phyloP scores from a whole-genome alignment of 768 basidiomycete genomes.

The Russula griseocarnosa region DNA sequence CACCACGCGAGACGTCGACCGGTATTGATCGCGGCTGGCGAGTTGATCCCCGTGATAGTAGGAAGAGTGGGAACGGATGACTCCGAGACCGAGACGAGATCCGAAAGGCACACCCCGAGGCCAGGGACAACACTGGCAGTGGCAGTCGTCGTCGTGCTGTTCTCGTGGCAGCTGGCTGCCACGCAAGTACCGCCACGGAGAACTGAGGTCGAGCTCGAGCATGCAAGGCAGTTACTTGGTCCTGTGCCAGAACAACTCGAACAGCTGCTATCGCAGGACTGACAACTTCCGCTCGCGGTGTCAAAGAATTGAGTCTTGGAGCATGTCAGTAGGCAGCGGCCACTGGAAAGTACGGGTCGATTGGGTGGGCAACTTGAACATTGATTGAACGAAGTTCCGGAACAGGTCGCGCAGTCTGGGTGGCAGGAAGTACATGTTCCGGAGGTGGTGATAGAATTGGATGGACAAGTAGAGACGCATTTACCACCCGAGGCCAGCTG shows the following conservation, averaged over 20 bases:
- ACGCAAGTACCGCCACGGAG: slow-evolving; percentile 64
- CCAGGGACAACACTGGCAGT: slow-evolving; percentile 49
- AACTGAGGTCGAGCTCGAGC: slow-evolving; percentile 58
- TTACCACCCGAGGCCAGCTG: slow-evolving; percentile 67
- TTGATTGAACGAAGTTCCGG: slow-evolving; percentile 72
- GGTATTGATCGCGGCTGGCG: slow-evolving; percentile 41
- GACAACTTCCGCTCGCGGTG: slow-evolving; percentile 55
- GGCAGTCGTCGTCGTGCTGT: slow-evolving; percentile 40
- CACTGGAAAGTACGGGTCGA: slow-evolving; percentile 68
- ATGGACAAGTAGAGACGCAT: slow-evolving; percentile 73
- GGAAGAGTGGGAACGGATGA: slow-evolving; percentile 45
- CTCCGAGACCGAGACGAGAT: slow-evolving; percentile 54
- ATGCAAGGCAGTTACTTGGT: slow-evolving; percentile 65
- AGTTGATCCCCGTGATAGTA: slow-evolving; percentile 51
- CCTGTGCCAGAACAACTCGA: slow-evolving; percentile 73
- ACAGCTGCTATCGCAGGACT: slow-evolving; percentile 71
- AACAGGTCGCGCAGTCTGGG: slow-evolving; percentile 81
- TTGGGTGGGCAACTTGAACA: slow-evolving; percentile 66
- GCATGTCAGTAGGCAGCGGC: slow-evolving; percentile 77
- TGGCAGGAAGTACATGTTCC: slow-evolving; percentile 74
- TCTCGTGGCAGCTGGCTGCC: slow-evolving; percentile 52
- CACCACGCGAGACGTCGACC: slow-evolving; percentile 58
- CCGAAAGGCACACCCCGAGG: slow-evolving; percentile 76
- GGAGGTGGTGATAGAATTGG: slow-evolving; percentile 61
- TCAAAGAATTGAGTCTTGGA: slow-evolving; percentile 71